A percentile compares a stretch with the other conserved stretches of the same genome.
Evolutionary conservation across 768 basidiomycete genomes (phyloP).

Genomic region (Tricholoma hemisulphureum): DNA sequence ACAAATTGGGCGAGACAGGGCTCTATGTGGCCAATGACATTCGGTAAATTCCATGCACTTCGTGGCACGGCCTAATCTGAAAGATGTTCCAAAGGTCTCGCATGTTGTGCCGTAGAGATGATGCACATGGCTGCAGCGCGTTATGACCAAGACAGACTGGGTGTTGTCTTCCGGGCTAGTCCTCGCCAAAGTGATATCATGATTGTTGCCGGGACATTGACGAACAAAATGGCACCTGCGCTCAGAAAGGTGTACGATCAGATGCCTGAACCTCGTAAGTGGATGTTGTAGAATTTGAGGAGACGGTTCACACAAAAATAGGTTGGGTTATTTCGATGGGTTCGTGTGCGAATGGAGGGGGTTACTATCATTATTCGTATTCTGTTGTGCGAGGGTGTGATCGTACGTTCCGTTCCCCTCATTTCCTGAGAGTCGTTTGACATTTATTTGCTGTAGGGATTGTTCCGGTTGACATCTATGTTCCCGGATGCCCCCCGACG

Average conservation of each 20-base stretch:
- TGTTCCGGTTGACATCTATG: constrained; percentile 98
- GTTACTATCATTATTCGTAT: constrained; percentile 98
- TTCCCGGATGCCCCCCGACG: constrained; percentile 91
- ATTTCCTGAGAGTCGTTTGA: constrained; percentile 12
- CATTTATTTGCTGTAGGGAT: constrained; percentile 54
- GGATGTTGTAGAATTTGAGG: neutral
- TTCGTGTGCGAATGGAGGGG: constrained; percentile 97
- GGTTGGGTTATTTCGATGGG: constrained; percentile 99
- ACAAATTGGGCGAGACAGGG: constrained; percentile 97
- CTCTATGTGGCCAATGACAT: constrained; percentile 99
- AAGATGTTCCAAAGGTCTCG: constrained; percentile 60
- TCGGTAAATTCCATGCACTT: constrained; percentile 47
- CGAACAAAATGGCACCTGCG: constrained; percentile 99
- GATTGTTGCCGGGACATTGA: constrained; percentile 98
- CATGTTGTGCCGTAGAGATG: constrained; percentile 99
- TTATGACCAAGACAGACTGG: constrained; percentile 97
- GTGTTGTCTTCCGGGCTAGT: constrained; percentile 98
- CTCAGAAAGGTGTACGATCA: constrained; percentile 96
- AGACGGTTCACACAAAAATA: constrained; percentile 19
- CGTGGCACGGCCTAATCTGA: neutral
- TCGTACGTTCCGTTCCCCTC: constrained; percentile 48
- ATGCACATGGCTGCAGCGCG: constrained; percentile 99
- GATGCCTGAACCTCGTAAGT: constrained; percentile 94
- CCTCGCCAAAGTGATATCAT: constrained; percentile 97
- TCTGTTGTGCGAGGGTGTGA: constrained; percentile 98